Base-by-base conservation (phyloP, 2,329 filamentous ascomycete genomes). In the Shiraia sp. region DNA sequence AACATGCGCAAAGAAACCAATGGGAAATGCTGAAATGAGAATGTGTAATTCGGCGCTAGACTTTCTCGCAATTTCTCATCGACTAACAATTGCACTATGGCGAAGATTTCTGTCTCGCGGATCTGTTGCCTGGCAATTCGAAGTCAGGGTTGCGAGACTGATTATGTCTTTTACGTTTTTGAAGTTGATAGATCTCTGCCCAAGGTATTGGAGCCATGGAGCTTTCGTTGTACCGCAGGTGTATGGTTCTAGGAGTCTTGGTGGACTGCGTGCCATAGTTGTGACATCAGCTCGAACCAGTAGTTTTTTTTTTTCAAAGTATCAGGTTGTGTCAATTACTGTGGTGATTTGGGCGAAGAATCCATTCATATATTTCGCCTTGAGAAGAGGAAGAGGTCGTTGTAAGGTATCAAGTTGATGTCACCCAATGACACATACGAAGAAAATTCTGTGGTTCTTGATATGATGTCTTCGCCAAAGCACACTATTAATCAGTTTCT, bases 401-500 rank as follows among this genome's bases (percentile, higher is more conserved):
- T 9, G 29, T 13, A 13, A 10, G 17, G 29, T 14, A 15, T 15
- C 22, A 27, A 30, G 16, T 14, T 13, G n/a, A 38, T 13, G 5
- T 23, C 29, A n/a, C 35, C 35, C 9, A 44, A 22, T 3, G 22
- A 24, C 17, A 25, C 4, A 12, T 22, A 34, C 1, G 15, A 13
- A 12, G 43, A 36, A 33, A 40, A 41, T 9, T 16, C 19, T 10
- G 13, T 30, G 8, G 28, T 8, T 12, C 14, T 14, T 2, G 40
- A 38, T 6, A 58, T 45, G 35, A 40, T 33, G 32, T 48, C 45
- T 6, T 36, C 28, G 0, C 69, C 70, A 3, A 49, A 42, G 22
- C 32, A 49, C 3, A 49, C 42, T 8, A 45, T 14, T 5, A 49
- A 41, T 28, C 38, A 27, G 3, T 16, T 12, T 19, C 45, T 37